Base-by-base conservation (phyloP, 2,329 filamentous ascomycete species). In the Claviceps africana region DNA sequence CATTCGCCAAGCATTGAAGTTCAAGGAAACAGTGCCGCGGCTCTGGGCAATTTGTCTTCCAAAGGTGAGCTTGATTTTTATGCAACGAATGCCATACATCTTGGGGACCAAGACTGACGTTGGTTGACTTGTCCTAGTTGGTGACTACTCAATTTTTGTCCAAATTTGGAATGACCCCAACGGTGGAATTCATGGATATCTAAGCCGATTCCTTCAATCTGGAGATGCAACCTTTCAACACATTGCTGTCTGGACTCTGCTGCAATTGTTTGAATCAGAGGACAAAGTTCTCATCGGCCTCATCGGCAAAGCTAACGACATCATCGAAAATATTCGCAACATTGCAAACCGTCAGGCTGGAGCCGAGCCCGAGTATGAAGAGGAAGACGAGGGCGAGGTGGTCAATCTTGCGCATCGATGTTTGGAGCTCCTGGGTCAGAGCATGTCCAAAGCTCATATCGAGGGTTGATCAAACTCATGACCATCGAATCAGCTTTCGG, bases 191-290 rank as follows among this genome's bases (percentile, higher is more conserved):
- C 90, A 96, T 64, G 93, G 93, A 51, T 98, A 98, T 64, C 77
- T 98, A 37, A 86, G 83, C 61, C 83, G 91, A 51, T 98, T 98
- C 75, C 77, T 98, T 19, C 87, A 86, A 45, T 96, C 89, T 57
- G 91, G 90, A 42, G 93, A 98, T 64, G 83, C 93, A 1, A 98
- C 93, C 0, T 98, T 98, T 75, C 93, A 98, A 69, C 93, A 98
- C 66, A 98, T 98, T 64, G 93, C 93, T 49, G 95, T 97, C 57
- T 98, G 93, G 93, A 98, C 93, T 1, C 72, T 98, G 47, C 78
- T 98, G 3, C 93, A 98, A 65, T 78, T 98, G 3, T 83, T 98
- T 49, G 93, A 98, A 69, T 96, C 91, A 0, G 90, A 95, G 65
- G 91, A 98, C 65, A 83, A 86, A 69, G 85, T 82, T 52, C 75